phyloP scores from a whole-genome alignment of 176 grass and related monocot species.

The Thinopyrum elongatum region DNA sequence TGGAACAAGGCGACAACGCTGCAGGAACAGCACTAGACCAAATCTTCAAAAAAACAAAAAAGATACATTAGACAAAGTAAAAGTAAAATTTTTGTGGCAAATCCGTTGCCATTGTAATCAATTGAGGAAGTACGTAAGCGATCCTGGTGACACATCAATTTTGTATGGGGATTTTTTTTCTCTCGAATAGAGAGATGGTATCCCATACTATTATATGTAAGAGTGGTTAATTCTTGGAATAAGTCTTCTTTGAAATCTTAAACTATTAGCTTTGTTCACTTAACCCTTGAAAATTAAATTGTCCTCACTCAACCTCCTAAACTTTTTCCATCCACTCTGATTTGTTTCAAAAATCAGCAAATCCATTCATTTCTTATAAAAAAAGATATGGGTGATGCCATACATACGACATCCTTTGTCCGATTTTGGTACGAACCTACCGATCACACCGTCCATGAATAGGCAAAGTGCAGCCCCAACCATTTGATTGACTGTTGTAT shows the following conservation, averaged over 20 bases:
- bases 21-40: constrained; percentile 11
- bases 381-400: neutral
- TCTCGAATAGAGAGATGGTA: constrained; percentile 11
- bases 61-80: neutral
- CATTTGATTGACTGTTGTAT: no score
- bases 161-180: constrained; percentile 13
- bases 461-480: no score
- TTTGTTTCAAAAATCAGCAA: neutral
- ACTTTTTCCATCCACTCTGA: neutral
- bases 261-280: neutral
- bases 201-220: neutral
- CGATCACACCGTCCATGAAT: no score
- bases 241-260: neutral
- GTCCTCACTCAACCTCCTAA: neutral
- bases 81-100: constrained; percentile 6
- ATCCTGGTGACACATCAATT: constrained; percentile 19
- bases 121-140: neutral
- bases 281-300: neutral
- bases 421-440: no score
- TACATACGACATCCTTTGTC: no score
- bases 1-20: constrained; percentile 30
- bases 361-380: neutral
- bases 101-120: neutral
- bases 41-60: neutral
- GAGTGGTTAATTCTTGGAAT: neutral